Evolutionary conservation across 1,139 yeast genomes (phyloP).

Genomic region (Magnusiomyces clavatus): DNA sequence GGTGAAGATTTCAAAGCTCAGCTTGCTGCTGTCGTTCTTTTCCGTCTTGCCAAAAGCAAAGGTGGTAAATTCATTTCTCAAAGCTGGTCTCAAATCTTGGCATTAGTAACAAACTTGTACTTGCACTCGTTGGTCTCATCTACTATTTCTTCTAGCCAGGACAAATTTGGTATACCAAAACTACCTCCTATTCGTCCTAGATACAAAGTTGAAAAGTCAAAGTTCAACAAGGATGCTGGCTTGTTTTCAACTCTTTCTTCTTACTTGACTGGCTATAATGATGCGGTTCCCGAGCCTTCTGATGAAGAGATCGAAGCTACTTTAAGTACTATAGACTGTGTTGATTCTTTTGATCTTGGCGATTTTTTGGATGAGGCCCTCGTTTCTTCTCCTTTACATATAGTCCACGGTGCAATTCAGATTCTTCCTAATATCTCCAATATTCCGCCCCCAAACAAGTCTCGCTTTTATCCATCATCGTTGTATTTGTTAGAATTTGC

Average conservation of each 20-base stretch:
- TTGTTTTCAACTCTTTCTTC: slow-evolving; percentile 85
- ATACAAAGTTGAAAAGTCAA: slow-evolving; percentile 52
- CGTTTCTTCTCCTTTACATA: slow-evolving; percentile 7
- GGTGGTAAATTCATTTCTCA: not conserved
- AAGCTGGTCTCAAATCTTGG: slow-evolving; percentile 57
- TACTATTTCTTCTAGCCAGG: slow-evolving; percentile 46
- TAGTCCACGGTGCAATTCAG: slow-evolving; percentile 18
- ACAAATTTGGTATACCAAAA: slow-evolving; percentile 21
- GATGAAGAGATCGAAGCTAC: slow-evolving; percentile 89
- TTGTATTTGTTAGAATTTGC: slow-evolving; percentile 23
- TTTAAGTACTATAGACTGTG: slow-evolving; percentile 72
- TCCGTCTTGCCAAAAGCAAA: slow-evolving; percentile 46
- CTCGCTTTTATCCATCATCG: slow-evolving; percentile 15
- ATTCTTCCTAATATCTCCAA: slow-evolving; percentile 24
- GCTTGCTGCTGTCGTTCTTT: slow-evolving; percentile 74
- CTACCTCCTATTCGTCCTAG: slow-evolving; percentile 61
- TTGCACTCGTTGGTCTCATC: slow-evolving; percentile 55
- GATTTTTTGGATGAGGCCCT: slow-evolving; percentile 36
- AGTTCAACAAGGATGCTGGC: slow-evolving; percentile 60
- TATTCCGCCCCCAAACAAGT: slow-evolving; percentile 18
- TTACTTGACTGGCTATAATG: slow-evolving; percentile 78
- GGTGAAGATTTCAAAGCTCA: slow-evolving; percentile 93
- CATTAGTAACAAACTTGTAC: slow-evolving; percentile 56
- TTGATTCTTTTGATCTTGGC: slow-evolving; percentile 55
- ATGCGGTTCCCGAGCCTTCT: slow-evolving; percentile 84